Evolutionary conservation across 208 protist species (phyloP).

Genomic region (Vickermania ingenoplastis): DNA sequence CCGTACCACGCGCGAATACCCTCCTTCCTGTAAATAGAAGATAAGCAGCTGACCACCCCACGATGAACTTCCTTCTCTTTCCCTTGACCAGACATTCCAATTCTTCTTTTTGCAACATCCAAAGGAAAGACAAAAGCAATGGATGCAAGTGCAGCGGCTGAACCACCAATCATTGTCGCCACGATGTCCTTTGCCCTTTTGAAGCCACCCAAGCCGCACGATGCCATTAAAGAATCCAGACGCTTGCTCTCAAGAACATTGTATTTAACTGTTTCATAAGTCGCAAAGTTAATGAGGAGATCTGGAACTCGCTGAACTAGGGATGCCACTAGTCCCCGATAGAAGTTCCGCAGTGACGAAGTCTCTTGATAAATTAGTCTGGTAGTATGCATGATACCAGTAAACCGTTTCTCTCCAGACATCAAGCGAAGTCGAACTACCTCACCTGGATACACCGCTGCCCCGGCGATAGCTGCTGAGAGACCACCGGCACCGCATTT

Average conservation of each 20-base stretch:
- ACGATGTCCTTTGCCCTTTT: constrained; percentile 30
- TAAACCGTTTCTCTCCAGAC: constrained; percentile 65
- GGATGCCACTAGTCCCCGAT: constrained; percentile 74
- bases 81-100: constrained; percentile 76
- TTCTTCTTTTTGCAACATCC: constrained; percentile 80
- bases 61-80: constrained; percentile 51
- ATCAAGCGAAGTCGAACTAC: constrained; percentile 86
- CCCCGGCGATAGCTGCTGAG: constrained; percentile 68
- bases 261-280: constrained; percentile 86
- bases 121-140: constrained; percentile 69
- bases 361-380: constrained; percentile 61
- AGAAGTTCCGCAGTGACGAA: constrained; percentile 73
- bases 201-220: too few relatives aligned
- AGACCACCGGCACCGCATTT: constrained; percentile 83
- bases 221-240: constrained; percentile 12
- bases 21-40: constrained; percentile 48
- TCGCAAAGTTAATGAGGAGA: constrained; percentile 80
- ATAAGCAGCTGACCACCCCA: constrained; percentile 58
- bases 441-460: constrained; percentile 77
- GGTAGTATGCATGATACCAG: constrained; percentile 47
- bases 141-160: constrained; percentile 55
- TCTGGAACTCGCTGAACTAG: constrained; percentile 82
- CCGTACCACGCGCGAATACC: constrained; percentile 74
- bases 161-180: constrained; percentile 59
- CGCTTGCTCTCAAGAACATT: constrained; percentile 32